phyloP scores from a whole-genome alignment of 2,329 filamentous ascomycete species.

The Sporothrix schenckii region DNA sequence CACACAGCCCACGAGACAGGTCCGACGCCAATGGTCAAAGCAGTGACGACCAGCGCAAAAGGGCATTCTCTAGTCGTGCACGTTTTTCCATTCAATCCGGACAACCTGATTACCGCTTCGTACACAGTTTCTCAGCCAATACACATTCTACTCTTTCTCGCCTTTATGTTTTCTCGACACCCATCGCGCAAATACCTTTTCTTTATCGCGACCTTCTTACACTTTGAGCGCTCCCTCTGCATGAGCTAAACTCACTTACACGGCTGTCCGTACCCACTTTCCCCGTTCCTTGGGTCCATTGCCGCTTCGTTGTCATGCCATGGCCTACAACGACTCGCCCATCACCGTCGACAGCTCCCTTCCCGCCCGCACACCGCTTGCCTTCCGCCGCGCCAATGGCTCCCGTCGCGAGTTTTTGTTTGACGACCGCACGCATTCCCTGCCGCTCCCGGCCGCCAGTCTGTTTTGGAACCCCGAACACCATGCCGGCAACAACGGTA shows the following conservation, averaged over 20 bases:
- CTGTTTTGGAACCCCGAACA: background rate
- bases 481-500: background rate
- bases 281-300: background rate
- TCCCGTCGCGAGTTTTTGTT: constrained; percentile 20
- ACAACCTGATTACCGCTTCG: background rate
- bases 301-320: background rate
- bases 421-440: background rate
- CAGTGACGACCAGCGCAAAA: background rate
- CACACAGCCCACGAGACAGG: background rate
- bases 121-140: background rate
- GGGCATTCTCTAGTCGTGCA: background rate
- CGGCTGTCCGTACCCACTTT: constrained; percentile 13
- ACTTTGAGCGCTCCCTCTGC: background rate
- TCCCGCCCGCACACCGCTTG: background rate
- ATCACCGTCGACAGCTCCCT: background rate
- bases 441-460: background rate
- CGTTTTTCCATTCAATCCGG: background rate
- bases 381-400: constrained; percentile 33
- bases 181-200: background rate
- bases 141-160: background rate
- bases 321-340: background rate
- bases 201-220: background rate
- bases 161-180: background rate
- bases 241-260: constrained; percentile 24
- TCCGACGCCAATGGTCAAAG: background rate